Conservation (phyloP, 257 asterid genomes). For the Gentiana dahurica region DNA sequence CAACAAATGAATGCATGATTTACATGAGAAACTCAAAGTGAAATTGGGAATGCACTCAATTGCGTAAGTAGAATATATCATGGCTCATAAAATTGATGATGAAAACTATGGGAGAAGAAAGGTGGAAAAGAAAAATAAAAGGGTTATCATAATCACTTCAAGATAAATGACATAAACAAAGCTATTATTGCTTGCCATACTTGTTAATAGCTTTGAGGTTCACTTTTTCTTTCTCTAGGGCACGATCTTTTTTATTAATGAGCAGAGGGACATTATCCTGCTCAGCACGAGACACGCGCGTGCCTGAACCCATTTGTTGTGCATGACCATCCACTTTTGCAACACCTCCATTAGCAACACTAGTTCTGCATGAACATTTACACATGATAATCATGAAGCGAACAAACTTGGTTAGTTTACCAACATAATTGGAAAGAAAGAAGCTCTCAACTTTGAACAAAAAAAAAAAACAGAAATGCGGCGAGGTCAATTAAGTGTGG, state of each 20-base stretch:
- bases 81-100: background rate
- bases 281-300: constrained; percentile 61
- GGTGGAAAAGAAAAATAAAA: background rate
- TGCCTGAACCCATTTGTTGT: constrained; percentile 46
- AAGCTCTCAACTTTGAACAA: background rate
- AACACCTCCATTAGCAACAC: constrained; percentile 51
- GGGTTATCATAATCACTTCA: background rate
- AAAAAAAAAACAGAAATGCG: too few relatives aligned
- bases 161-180: background rate
- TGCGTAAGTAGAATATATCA: too few relatives aligned
- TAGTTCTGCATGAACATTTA: constrained; percentile 36
- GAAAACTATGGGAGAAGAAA: background rate
- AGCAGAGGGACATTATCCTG: constrained; percentile 55
- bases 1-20: constrained; percentile 4
- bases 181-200: constrained; percentile 26
- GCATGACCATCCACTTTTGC: constrained; percentile 57
- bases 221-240: constrained; percentile 61
- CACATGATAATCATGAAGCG: constrained; percentile 14
- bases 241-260: constrained; percentile 66
- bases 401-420: background rate
- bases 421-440: background rate
- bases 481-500: background rate
- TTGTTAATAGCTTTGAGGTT: constrained; percentile 60
- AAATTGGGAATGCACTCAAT: background rate
- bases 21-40: constrained; percentile 8